These are phyloP conservation scores for Phytomonas francai DNA, from an alignment of 208 protist species.

Conservation along the genomic window DNA sequence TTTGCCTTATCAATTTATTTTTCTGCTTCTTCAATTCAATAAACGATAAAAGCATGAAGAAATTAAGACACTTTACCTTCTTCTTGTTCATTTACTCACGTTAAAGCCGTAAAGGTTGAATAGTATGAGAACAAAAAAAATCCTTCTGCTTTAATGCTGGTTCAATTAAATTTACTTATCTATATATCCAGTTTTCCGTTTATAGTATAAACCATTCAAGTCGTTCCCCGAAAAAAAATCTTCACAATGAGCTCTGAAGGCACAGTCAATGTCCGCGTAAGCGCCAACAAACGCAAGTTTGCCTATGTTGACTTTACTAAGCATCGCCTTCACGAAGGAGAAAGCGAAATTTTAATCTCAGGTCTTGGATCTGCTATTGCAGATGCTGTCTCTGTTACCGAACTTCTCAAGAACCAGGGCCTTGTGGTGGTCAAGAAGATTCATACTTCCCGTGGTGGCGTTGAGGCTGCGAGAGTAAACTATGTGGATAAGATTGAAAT, in stretches of 20 bases:
- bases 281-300: conserved; percentile 71
- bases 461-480: conserved; percentile 45
- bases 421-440: conserved; percentile 79
- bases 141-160: neutral
- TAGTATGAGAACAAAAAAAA: neutral
- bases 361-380: conserved; percentile 77
- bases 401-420: conserved; percentile 83
- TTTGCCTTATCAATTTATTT: neutral
- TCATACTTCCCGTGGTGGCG: conserved; percentile 62
- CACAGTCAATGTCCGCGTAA: conserved; percentile 63
- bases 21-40: neutral
- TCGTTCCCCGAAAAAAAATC: conserved; percentile 7
- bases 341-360: conserved; percentile 59
- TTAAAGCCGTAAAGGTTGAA: neutral
- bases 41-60: neutral
- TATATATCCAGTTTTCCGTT: conserved; percentile 1
- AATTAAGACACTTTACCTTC: neutral
- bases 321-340: conserved; percentile 74
- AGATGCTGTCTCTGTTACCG: conserved; percentile 79
- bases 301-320: conserved; percentile 78
- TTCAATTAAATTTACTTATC: neutral
- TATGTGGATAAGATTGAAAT: conserved; percentile 83
- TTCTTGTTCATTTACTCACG: neutral
- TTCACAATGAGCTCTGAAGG: conserved; percentile 11
- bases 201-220: neutral